Evolutionary conservation across 2,329 filamentous ascomycete species (phyloP).

Genomic region (Alternaria metachromatica): DNA sequence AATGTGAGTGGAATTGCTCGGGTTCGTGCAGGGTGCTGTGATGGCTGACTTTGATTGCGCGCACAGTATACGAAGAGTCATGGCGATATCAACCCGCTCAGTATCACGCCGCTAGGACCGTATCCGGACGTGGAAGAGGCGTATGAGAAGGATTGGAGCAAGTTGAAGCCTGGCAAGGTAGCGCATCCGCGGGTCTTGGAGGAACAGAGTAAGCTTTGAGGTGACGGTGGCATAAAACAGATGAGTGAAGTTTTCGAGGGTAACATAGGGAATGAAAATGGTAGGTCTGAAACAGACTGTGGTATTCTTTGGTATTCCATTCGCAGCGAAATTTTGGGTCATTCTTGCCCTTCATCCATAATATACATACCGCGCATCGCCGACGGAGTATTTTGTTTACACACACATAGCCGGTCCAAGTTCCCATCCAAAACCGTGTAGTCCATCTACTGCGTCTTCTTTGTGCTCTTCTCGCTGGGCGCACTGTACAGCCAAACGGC

Average conservation of each 20-base stretch:
- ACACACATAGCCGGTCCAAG: slow-evolving; percentile 3
- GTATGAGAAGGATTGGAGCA: slow-evolving; percentile 58
- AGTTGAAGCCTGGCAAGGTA: slow-evolving; percentile 57
- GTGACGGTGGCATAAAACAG: not conserved
- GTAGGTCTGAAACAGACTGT: not conserved
- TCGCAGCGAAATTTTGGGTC: slow-evolving; percentile 13
- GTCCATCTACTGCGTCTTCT: slow-evolving; percentile 56
- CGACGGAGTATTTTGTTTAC: slow-evolving; percentile 9
- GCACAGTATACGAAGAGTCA: slow-evolving; percentile 65
- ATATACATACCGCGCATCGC: slow-evolving; percentile 20
- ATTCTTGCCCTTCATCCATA: slow-evolving; percentile 14
- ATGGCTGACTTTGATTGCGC: not conserved
- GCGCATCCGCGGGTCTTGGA: slow-evolving; percentile 50
- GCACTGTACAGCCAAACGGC: slow-evolving; percentile 84
- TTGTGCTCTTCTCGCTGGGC: slow-evolving; percentile 59
- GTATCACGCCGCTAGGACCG: slow-evolving; percentile 68
- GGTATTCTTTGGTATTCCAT: not conserved
- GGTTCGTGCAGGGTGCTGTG: not conserved
- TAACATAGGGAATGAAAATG: no score
- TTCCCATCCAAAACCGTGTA: not conserved
- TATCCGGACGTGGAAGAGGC: slow-evolving; percentile 64
- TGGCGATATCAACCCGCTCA: slow-evolving; percentile 64
- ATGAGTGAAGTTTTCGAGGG: not conserved
- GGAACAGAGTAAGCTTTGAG: slow-evolving; percentile 35
- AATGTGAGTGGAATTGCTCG: slow-evolving; percentile 52